Evolutionary conservation across 2,329 filamentous ascomycete genomes (phyloP), one percentile per base, ranked within the genome.

Genomic region (Epichloe elymi): DNA sequence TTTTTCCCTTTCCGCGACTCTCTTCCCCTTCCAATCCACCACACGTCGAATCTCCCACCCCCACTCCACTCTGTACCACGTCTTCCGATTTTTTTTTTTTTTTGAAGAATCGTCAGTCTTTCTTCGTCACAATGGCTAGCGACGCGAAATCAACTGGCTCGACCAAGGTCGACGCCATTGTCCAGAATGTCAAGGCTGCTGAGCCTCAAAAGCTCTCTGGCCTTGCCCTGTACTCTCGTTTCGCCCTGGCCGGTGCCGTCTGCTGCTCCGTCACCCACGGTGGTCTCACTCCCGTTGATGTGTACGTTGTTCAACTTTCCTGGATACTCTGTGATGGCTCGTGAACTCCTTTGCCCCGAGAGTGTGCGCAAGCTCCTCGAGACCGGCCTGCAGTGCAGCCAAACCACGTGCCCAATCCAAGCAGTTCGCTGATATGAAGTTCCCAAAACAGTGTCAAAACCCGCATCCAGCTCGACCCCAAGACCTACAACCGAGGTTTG

Each of bases 261-360:
- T 96, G 93, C 84, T 98, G 93, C 75, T 93, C 90, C 63, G 76
- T 97, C 75, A 98, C 93, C 68, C 93, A 98, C 82, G 93, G 91
- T 73, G 86, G 80, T 67, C 83, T 97, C 65, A 98, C 93, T 62
- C 93, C 93, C 67, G 89, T 98, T 72, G 93, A 98, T 86, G 93
- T 98, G 91, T 97, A 93, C 73, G 91, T 87, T 44, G n/a, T n/a
- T 8, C 2, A n/a, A 15, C 6, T 42, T 38, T 14, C 19, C n/a
- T 14, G 7, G 35, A 38, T 20, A 4, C 7, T 33, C 8, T 7
- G 19, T 7, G 15, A 3, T 39, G 10, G 30, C 47, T 19, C 12
- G 30, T 30, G 19, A 43, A 38, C 30, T 15, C 23, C 15, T 12
- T 20, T 46, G 42, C 41, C 42, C n/a, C 49, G 35, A 41, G 8